Evolutionary conservation across 805 yeast genomes (phyloP).

Genomic region (Myxozyma geophila): DNA sequence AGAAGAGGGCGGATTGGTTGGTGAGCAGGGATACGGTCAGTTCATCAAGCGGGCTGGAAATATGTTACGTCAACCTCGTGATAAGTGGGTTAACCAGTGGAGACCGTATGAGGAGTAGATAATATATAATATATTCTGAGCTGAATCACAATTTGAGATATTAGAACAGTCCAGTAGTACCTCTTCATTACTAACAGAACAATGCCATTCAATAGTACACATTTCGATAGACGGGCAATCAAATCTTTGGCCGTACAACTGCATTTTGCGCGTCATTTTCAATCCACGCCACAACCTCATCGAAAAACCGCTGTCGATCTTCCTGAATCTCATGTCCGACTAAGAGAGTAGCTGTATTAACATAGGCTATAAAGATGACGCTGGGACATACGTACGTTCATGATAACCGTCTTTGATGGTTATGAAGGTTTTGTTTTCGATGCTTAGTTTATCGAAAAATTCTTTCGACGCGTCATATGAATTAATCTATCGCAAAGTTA

Average conservation of each 20-base stretch:
- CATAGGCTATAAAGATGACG: background rate
- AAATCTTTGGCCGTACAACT: background rate
- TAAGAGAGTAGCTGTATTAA: background rate
- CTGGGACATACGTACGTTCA: constrained; percentile 26
- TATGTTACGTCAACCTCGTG: constrained; percentile 23
- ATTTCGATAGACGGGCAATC: too few relatives aligned
- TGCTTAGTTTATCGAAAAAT: constrained; percentile 36
- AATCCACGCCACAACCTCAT: constrained; percentile 13
- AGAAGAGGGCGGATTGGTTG: constrained; percentile 33
- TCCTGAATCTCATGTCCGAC: constrained; percentile 16
- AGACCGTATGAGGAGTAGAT: constrained; percentile 14
- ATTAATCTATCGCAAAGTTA: constrained; percentile 8
- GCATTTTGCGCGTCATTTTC: background rate
- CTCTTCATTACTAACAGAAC: too few relatives aligned
- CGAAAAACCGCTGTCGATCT: constrained; percentile 8
- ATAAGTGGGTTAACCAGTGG: constrained; percentile 34
- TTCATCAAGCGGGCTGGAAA: constrained; percentile 33
- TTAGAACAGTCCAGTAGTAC: too few relatives aligned
- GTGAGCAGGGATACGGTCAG: constrained; percentile 35
- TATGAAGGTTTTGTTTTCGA: constrained; percentile 37
- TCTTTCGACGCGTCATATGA: constrained; percentile 34
- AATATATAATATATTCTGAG: too few relatives aligned
- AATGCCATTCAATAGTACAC: too few relatives aligned
- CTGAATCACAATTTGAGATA: too few relatives aligned
- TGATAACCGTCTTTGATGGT: constrained; percentile 38